Evolutionary conservation across 2,329 filamentous ascomycete genomes (phyloP).

Genomic region (Aureobasidium melanogenum): DNA sequence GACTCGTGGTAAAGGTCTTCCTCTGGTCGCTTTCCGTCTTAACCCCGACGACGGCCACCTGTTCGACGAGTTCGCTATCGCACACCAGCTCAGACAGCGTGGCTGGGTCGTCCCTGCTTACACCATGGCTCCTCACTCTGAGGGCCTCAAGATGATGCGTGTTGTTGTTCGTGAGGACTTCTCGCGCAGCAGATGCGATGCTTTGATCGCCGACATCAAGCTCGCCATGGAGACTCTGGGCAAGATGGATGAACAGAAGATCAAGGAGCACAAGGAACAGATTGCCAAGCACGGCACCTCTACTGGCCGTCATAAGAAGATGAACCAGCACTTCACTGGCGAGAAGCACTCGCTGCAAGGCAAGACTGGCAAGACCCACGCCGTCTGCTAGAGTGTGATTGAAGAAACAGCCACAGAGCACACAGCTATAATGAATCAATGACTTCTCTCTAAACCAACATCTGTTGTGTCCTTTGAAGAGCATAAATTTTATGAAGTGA

Average conservation of each 20-base stretch:
- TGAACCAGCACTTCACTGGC: slow-evolving; percentile 46
- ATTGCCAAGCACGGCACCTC: slow-evolving; percentile 17
- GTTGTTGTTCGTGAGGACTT: slow-evolving; percentile 93
- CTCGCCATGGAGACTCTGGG: slow-evolving; percentile 57
- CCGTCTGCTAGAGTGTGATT: slow-evolving; percentile 55
- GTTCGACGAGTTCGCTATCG: slow-evolving; percentile 49
- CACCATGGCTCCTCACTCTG: slow-evolving; percentile 87
- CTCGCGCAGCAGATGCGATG: slow-evolving; percentile 69
- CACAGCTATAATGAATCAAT: slow-evolving; percentile 1
- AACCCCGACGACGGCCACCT: slow-evolving; percentile 45
- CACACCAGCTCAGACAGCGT: slow-evolving; percentile 75
- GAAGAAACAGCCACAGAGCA: not conserved
- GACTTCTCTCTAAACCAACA: not conserved
- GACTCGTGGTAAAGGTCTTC: slow-evolving; percentile 66
- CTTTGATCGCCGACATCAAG: slow-evolving; percentile 69
- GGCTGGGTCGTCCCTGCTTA: slow-evolving; percentile 95
- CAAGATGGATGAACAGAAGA: slow-evolving; percentile 61
- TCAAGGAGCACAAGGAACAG: slow-evolving; percentile 57
- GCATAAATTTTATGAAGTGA: too few relatives aligned
- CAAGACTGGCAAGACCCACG: slow-evolving; percentile 84
- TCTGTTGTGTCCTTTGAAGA: too few relatives aligned
- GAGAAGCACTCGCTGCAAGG: slow-evolving; percentile 84
- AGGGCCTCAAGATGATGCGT: slow-evolving; percentile 79
- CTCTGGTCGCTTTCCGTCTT: slow-evolving; percentile 83
- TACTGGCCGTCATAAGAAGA: slow-evolving; percentile 25